Evolutionary conservation across 148 eudicot genomes (phyloP).

Genomic region (Silene conica): DNA sequence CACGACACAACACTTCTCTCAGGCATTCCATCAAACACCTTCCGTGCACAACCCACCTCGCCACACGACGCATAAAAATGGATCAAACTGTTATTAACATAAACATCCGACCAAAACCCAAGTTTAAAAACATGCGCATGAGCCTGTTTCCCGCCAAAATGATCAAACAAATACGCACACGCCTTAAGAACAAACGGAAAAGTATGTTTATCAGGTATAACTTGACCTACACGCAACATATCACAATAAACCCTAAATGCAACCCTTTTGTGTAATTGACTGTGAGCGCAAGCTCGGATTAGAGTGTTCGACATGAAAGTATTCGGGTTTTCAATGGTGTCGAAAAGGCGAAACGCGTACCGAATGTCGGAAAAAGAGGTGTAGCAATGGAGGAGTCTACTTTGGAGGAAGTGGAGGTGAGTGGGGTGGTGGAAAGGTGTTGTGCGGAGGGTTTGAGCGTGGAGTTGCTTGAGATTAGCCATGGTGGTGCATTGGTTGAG

Average conservation of each 20-base stretch:
- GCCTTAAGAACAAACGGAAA: slow-evolving; percentile 68
- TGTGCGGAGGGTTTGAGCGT: slow-evolving; percentile 58
- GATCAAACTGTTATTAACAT: slow-evolving; percentile 53
- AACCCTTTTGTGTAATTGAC: slow-evolving; percentile 28
- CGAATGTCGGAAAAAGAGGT: slow-evolving; percentile 38
- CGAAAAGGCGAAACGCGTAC: slow-evolving; percentile 41
- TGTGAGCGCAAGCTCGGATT: slow-evolving; percentile 51
- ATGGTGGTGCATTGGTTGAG: slow-evolving; percentile 41
- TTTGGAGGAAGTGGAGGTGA: slow-evolving; percentile 35
- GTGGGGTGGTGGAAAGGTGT: slow-evolving; percentile 25
- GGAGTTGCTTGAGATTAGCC: slow-evolving; percentile 60
- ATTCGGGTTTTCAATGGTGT: slow-evolving; percentile 38
- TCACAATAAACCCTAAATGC: slow-evolving; percentile 39
- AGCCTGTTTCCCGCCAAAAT: slow-evolving; percentile 40
- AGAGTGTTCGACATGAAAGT: slow-evolving; percentile 68
- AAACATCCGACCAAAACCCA: slow-evolving; percentile 53
- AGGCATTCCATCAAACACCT: slow-evolving; percentile 72
- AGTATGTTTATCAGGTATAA: slow-evolving; percentile 63
- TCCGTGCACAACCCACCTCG: slow-evolving; percentile 37
- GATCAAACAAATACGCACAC: slow-evolving; percentile 54
- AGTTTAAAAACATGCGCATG: slow-evolving; percentile 55
- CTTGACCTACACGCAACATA: slow-evolving; percentile 32
- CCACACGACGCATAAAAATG: slow-evolving; percentile 70
- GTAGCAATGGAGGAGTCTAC: slow-evolving; percentile 43
- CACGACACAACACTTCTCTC: slow-evolving; percentile 62